Evolutionary conservation across 2,329 filamentous ascomycete genomes (phyloP), one percentile per base, ranked within the genome.

Genomic region (Trichoderma simmonsii): DNA sequence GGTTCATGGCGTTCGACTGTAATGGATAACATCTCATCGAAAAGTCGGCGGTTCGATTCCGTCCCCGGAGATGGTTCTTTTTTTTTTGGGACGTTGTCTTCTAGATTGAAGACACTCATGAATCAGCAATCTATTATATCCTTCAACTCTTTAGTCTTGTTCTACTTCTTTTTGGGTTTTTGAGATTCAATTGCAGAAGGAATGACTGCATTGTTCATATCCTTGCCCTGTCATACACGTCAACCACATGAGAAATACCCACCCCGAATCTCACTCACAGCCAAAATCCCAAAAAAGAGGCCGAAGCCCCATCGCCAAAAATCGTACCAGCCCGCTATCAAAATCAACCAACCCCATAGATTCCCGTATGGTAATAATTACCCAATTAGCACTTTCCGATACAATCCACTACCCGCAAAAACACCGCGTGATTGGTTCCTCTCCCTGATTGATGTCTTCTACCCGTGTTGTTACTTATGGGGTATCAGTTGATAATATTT

Each of bases 41-140:
- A 77, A 77, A 72, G 76, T 77, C 76, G 75, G 75, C 75, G 76
- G 76, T 77, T 77, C 76, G 76, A 77, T 65, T 77, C 76, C 75
- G 68, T 64, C 70, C 28, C 59, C 60, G 68, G 68, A 71, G 68
- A 71, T 39, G 24, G 2, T 43, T 60, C 26, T 21, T 15, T 68
- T 68, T 56, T 68, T 56, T 26, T 26, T 26, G 26, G n/a, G 15
- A n/a, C 39, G 18, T 21, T 21, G 18, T 24, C n/a, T 30, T 64
- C 30, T 7, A 8, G 8, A n/a, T 51, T 39, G 15, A 39, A 39
- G 3, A 18, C 7, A 18, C 36, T 39, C 36, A 39, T 39, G 3
- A 39, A 39, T 39, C 3, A 8, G 14, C 36, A 39, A 39, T 39
- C 43, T 5, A 48, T 18, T 43, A 34, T 34, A 36, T 36, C 34